Conservation (phyloP, 2,329 filamentous ascomycete genomes). For the Cercospora zeae-maydis region DNA sequence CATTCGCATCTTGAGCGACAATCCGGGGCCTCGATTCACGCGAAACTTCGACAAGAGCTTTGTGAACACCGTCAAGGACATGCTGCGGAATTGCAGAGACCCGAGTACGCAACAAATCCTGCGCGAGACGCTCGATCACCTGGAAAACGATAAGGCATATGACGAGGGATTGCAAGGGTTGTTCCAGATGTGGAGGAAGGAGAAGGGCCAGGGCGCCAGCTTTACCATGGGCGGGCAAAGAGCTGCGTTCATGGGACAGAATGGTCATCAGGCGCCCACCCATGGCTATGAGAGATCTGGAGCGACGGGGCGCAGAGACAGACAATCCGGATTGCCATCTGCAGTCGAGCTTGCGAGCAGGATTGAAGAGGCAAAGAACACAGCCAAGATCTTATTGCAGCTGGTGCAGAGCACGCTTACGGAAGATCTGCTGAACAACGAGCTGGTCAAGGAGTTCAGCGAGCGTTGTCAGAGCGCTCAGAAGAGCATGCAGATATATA, state of each 20-base stretch:
- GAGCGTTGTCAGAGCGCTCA: constrained; percentile 80
- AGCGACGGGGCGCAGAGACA: constrained; percentile 1
- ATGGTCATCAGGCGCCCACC: constrained; percentile 3
- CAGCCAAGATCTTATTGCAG: constrained; percentile 87
- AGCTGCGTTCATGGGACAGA: not conserved
- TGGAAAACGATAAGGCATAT: constrained; percentile 67
- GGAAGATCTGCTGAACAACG: constrained; percentile 71
- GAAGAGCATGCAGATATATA: constrained; percentile 79
- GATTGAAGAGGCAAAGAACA: constrained; percentile 85
- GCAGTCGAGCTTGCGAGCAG: constrained; percentile 75
- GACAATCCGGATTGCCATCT: constrained; percentile 50
- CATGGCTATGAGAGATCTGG: constrained; percentile 8
- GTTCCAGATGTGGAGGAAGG: constrained; percentile 82
- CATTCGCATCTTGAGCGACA: constrained; percentile 84
- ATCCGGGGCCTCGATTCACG: constrained; percentile 88
- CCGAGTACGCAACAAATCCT: constrained; percentile 78
- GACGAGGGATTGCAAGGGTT: constrained; percentile 71
- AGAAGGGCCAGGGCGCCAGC: constrained; percentile 56
- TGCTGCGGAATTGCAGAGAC: constrained; percentile 69
- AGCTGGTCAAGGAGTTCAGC: constrained; percentile 89
- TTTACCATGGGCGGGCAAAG: constrained; percentile 17
- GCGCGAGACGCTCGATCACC: constrained; percentile 77
- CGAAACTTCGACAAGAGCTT: constrained; percentile 85
- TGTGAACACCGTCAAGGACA: constrained; percentile 67
- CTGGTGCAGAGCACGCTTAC: constrained; percentile 81